Evolutionary conservation across 805 yeast species (phyloP).

Genomic region (Candida fluviatilis): DNA sequence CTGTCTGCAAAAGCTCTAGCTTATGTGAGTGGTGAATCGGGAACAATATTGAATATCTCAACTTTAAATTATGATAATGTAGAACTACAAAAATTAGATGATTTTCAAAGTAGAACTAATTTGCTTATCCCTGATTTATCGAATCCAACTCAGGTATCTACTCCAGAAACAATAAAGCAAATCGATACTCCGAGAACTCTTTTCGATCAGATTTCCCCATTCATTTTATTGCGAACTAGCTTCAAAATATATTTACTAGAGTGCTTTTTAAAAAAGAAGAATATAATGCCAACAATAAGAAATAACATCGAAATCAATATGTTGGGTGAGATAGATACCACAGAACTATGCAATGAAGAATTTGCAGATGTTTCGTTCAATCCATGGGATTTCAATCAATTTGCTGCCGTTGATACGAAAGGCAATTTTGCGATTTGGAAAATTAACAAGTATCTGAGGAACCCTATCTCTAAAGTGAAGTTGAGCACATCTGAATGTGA

Average conservation of each 20-base stretch:
- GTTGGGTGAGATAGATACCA: constrained; percentile 16
- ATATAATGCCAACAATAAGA: neutral
- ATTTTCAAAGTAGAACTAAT: constrained; percentile 10
- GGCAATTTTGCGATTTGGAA: constrained; percentile 50
- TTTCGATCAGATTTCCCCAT: constrained; percentile 18
- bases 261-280: constrained; percentile 11
- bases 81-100: constrained; percentile 1
- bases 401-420: constrained; percentile 45
- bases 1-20: constrained; percentile 14
- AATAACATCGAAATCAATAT: constrained; percentile 8
- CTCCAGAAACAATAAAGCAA: constrained; percentile 38
- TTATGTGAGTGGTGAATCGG: constrained; percentile 28
- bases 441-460: constrained; percentile 6
- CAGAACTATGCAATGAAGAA: constrained; percentile 23
- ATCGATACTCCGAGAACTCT: constrained; percentile 27
- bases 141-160: constrained; percentile 14
- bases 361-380: constrained; percentile 45
- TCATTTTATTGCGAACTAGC: constrained; percentile 36
- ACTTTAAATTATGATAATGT: constrained; percentile 8
- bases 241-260: constrained; percentile 28
- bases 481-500: neutral
- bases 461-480: neutral
- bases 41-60: constrained; percentile 24
- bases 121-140: constrained; percentile 9
- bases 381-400: constrained; percentile 34